Base-by-base conservation (phyloP, 2,329 filamentous ascomycete genomes). In the Curvularia eragrostidis region DNA sequence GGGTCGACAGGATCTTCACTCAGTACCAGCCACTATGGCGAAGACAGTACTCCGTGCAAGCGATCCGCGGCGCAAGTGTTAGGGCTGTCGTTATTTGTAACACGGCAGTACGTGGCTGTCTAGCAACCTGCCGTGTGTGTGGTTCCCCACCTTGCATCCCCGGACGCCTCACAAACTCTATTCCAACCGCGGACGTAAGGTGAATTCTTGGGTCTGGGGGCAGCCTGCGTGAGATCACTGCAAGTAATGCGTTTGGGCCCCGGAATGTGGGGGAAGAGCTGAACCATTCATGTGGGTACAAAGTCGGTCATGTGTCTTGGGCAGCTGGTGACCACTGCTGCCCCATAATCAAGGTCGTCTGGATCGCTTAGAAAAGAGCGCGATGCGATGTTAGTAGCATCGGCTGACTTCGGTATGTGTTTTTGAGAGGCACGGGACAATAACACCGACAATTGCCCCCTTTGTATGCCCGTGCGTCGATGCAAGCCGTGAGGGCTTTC, bases 211-310 rank as follows among this genome's bases (percentile, higher is more conserved):
- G 18, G 18, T 36, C 19, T 30, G 21, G 43, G 34, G 19, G 42
- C 24, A 28, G 41, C 15, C 44, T 42, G 24, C 5, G 23, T 51
- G 38, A 28, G 23, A 48, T 53, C 23, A 54, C 50, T 58, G 50
- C 54, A 43, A 30, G 36, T 23, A 52, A 51, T 44, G 21, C 54
- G 34, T 32, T 52, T 36, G 5, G 41, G 34, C 42, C 51, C 54
- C 55, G 52, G 48, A 48, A 42, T 58, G 50, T 47, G 54, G 58
- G 58, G 50, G 39, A 32, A 36, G 24, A 39, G 36, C 43, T 52
- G 36, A 55, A 23, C 58, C 55, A 18, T 32, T 44, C 42, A 47
- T 51, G 38, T 52, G 55, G 58, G 36, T 48, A 39, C 44, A 32
- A 39, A 48, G 26, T 52, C 52, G 44, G 26, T 52, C 52, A 57